phyloP scores from a whole-genome alignment of 2,329 filamentous ascomycete species.

The Neoascochyta sp. region DNA sequence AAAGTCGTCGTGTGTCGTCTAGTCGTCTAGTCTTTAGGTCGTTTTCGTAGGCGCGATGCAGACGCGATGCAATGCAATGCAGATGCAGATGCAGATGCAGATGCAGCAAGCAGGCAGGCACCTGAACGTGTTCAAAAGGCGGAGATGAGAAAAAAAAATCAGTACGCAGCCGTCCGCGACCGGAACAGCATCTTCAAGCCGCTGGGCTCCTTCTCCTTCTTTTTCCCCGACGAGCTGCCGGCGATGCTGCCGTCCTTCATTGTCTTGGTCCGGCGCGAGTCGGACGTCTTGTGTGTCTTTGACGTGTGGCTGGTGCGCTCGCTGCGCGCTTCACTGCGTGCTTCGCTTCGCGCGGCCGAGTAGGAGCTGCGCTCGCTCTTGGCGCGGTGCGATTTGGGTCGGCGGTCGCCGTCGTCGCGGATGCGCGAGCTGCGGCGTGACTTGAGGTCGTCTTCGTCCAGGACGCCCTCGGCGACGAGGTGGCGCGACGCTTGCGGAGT shows the following conservation, averaged over 20 bases:
- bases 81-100: no score
- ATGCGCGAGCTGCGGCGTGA: constrained; percentile 29
- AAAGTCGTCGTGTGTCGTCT: no score
- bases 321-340: constrained; percentile 17
- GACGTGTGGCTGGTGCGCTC: constrained; percentile 25
- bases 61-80: no score
- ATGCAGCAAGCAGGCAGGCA: no score
- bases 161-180: constrained; percentile 24
- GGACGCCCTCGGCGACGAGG: constrained; percentile 44
- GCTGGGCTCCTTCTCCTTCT: constrained; percentile 43
- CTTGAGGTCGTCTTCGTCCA: constrained; percentile 49
- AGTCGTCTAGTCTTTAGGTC: no score
- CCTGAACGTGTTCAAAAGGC: no score
- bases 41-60: no score
- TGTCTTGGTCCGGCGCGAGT: constrained; percentile 19
- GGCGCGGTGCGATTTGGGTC: constrained; percentile 27
- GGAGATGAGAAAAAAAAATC: constrained; percentile 1
- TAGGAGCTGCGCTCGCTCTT: constrained; percentile 26
- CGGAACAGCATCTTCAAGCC: constrained; percentile 44
- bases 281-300: constrained; percentile 25
- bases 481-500: constrained; percentile 53
- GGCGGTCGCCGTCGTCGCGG: constrained; percentile 20
- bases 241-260: constrained; percentile 22
- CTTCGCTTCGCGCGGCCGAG: constrained; percentile 2
- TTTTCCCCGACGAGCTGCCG: no score